Conservation (phyloP, 768 basidiomycete genomes). For the Plicaturopsis crispa region DNA sequence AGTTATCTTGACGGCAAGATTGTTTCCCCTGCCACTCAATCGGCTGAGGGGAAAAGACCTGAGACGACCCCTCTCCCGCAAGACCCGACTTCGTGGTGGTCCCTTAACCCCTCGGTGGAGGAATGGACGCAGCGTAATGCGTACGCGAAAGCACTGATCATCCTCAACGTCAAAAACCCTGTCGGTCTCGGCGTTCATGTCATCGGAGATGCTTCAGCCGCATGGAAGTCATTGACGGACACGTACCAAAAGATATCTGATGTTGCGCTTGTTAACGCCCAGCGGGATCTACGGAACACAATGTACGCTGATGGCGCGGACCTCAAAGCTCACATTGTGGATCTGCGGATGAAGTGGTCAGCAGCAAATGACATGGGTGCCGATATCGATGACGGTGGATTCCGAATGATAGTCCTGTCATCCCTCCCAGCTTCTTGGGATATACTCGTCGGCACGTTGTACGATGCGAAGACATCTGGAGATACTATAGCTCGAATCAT, state of each 20-base stretch:
- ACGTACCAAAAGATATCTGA: conserved; percentile 8
- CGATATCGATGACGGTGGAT: conserved; percentile 9
- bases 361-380: conserved; percentile 11
- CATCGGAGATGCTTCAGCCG: conserved; percentile 14
- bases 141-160: conserved; percentile 9
- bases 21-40: no score
- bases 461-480: conserved; percentile 1
- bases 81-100: no score
- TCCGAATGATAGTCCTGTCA: conserved; percentile 12
- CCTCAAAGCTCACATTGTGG: conserved; percentile 9
- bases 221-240: conserved; percentile 12
- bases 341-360: conserved; percentile 4
- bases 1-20: conserved; percentile 7
- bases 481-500: conserved; percentile 4
- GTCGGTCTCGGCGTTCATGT: conserved; percentile 15
- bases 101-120: no score
- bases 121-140: conserved; percentile 16
- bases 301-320: conserved; percentile 8
- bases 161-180: conserved; percentile 17
- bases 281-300: conserved; percentile 6
- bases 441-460: conserved; percentile 9
- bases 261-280: conserved; percentile 8
- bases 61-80: background rate
- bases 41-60: background rate
- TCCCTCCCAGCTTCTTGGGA: conserved; percentile 17